These are phyloP conservation scores for Blepharisma undulans DNA, from an alignment of 169 alveolate genomes.

Conservation along the genomic window DNA sequence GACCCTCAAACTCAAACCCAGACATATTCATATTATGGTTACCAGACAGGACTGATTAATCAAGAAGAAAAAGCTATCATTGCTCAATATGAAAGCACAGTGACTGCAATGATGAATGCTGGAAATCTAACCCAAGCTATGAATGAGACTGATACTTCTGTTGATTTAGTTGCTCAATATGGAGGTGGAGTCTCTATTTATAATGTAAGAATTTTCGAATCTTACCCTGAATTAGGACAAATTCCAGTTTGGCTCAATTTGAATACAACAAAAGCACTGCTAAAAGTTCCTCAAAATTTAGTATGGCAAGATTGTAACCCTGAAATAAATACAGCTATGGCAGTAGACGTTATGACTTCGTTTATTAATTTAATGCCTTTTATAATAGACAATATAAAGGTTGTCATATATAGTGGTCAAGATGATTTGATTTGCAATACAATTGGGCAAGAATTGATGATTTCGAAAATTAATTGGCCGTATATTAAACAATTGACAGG, in stretches of 20 bases:
- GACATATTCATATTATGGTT: background rate
- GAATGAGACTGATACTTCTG: background rate
- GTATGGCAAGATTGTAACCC: conserved; percentile 17
- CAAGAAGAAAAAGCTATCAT: background rate
- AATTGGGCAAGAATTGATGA: background rate
- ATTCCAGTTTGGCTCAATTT: background rate
- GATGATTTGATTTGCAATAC: conserved; percentile 22
- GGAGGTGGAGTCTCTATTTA: conserved; percentile 35
- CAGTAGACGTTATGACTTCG: background rate
- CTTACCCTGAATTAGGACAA: background rate
- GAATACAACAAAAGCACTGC: background rate
- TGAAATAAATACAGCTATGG: background rate
- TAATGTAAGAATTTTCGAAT: conserved; percentile 7
- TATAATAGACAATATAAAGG: conserved; percentile 3
- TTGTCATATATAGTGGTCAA: conserved; percentile 25
- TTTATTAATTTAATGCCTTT: background rate
- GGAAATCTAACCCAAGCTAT: background rate
- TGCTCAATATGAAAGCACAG: background rate
- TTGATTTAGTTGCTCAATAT: background rate
- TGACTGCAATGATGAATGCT: background rate
- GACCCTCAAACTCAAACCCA: conserved; percentile 17
- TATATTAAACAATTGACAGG: conserved; percentile 28
- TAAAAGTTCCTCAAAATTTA: background rate
- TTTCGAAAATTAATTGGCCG: conserved; percentile 42
- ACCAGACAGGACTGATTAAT: background rate